These are phyloP conservation scores for Didymella lethalis DNA, from an alignment of 2,329 filamentous ascomycete genomes.

Conservation along the genomic window DNA sequence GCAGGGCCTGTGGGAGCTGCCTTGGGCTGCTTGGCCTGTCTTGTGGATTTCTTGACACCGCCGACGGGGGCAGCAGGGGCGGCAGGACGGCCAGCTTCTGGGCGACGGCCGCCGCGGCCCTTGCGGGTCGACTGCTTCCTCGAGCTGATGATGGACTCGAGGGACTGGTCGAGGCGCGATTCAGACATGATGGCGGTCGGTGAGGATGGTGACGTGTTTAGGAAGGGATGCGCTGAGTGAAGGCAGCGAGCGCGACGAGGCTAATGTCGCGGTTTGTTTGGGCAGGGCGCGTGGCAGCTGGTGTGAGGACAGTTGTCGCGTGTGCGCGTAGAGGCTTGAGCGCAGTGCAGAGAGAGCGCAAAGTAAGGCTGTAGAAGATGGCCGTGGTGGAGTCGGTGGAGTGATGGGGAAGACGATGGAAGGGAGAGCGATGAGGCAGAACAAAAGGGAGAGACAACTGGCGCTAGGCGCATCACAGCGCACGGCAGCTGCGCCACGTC, in stretches of 20 bases:
- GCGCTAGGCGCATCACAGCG: constrained; percentile 10
- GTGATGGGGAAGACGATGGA: constrained; percentile 20
- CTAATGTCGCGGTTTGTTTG: constrained; percentile 30
- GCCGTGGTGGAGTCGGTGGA: constrained; percentile 12
- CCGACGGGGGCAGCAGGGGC: constrained; percentile 76
- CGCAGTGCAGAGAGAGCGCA: constrained; percentile 22
- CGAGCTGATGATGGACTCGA: constrained; percentile 94
- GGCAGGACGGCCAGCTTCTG: constrained; percentile 59
- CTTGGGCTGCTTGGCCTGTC: constrained; percentile 63
- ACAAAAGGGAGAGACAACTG: constrained; percentile 24
- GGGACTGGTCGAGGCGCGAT: constrained; percentile 93
- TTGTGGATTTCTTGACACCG: constrained; percentile 82
- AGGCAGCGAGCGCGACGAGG: constrained; percentile 24
- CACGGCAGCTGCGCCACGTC: constrained; percentile 16
- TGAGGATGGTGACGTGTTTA: constrained; percentile 15
- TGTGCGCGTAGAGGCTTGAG: constrained; percentile 22
- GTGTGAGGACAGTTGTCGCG: constrained; percentile 24
- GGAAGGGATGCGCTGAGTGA: constrained; percentile 24
- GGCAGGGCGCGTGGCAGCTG: constrained; percentile 32
- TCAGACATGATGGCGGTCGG: constrained; percentile 34
- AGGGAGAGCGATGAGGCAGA: constrained; percentile 22
- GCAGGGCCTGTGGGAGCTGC: constrained; percentile 71
- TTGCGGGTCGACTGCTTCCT: constrained; percentile 63
- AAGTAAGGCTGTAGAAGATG: constrained; percentile 21
- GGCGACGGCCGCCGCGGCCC: constrained; percentile 57